These are phyloP conservation scores for Auxenochlorella protothecoides DNA, from an alignment of 139 green algal species.

Conservation along the genomic window DNA sequence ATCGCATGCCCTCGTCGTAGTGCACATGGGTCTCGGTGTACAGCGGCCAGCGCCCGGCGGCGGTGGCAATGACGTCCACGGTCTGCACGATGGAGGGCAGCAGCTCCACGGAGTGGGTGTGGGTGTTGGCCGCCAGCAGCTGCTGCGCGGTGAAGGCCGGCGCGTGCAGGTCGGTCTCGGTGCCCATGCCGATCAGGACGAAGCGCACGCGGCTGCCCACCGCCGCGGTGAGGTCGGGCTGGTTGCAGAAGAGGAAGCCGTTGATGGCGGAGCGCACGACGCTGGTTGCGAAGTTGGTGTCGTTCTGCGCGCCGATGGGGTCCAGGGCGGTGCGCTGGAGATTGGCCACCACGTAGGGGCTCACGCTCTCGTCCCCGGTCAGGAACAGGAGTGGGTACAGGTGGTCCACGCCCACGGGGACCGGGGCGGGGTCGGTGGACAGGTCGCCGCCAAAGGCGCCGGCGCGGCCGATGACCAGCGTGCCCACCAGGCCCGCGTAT, in stretches of 20 bases:
- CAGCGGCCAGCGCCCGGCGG: constrained; percentile 14
- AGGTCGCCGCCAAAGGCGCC: constrained; percentile 10
- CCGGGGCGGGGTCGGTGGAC: neutral
- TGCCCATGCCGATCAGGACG: constrained; percentile 31
- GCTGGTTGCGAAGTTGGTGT: constrained; percentile 12
- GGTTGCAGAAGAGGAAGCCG: constrained; percentile 44
- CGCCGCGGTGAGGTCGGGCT: constrained; percentile 19
- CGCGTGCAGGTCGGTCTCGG: constrained; percentile 41
- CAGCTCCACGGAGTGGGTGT: constrained; percentile 14
- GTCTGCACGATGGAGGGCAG: constrained; percentile 21
- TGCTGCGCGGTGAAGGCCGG: constrained; percentile 21
- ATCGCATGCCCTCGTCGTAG: neutral
- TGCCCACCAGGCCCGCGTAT: constrained; percentile 36
- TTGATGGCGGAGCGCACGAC: constrained; percentile 43
- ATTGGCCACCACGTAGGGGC: constrained; percentile 7
- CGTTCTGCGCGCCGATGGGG: neutral
- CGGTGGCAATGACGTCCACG: constrained; percentile 5
- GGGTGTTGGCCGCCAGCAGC: neutral
- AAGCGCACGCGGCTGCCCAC: constrained; percentile 14
- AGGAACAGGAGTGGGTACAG: constrained; percentile 33
- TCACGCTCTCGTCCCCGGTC: constrained; percentile 30
- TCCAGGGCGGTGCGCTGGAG: neutral
- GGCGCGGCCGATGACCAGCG: constrained; percentile 16
- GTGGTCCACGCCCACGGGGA: constrained; percentile 1
- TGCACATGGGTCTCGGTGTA: constrained; percentile 6